phyloP scores from a whole-genome alignment of 2,329 filamentous ascomycete species.

The Zarea fungicola region DNA sequence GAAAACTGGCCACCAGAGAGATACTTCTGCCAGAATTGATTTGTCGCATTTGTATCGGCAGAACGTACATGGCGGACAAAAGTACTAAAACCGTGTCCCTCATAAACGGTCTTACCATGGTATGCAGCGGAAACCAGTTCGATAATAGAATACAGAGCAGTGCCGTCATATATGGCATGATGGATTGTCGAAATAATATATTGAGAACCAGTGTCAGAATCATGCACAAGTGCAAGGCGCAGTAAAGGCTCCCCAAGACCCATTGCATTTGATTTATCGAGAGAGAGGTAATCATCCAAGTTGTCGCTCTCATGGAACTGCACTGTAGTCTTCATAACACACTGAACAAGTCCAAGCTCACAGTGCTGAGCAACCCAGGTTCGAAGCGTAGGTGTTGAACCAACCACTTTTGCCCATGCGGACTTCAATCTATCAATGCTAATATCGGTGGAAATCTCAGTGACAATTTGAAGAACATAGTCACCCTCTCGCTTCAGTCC shows the following conservation, averaged over 20 bases:
- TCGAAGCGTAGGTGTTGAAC: neutral
- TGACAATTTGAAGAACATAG: neutral
- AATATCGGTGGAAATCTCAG: neutral
- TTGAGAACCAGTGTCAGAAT: neutral
- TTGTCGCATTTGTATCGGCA: neutral
- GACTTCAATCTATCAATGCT: neutral
- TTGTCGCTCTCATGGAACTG: neutral
- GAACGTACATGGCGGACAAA: neutral
- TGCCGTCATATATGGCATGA: constrained; percentile 46
- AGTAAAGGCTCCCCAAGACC: neutral
- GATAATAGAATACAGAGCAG: neutral
- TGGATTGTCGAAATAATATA: constrained; percentile 17
- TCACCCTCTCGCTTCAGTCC: neutral
- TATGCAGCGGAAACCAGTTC: neutral
- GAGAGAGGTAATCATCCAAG: neutral
- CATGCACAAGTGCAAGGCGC: neutral
- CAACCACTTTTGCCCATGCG: neutral
- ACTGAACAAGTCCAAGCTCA: neutral
- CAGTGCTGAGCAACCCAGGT: neutral
- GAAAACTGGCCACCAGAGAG: neutral
- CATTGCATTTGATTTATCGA: neutral
- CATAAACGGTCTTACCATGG: neutral
- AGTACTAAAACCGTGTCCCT: neutral
- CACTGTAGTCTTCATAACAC: neutral
- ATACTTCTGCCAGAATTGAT: neutral